These are phyloP conservation scores for Dendrostoma leiphaemia DNA, from an alignment of 2,329 filamentous ascomycete species.

Conservation along the genomic window DNA sequence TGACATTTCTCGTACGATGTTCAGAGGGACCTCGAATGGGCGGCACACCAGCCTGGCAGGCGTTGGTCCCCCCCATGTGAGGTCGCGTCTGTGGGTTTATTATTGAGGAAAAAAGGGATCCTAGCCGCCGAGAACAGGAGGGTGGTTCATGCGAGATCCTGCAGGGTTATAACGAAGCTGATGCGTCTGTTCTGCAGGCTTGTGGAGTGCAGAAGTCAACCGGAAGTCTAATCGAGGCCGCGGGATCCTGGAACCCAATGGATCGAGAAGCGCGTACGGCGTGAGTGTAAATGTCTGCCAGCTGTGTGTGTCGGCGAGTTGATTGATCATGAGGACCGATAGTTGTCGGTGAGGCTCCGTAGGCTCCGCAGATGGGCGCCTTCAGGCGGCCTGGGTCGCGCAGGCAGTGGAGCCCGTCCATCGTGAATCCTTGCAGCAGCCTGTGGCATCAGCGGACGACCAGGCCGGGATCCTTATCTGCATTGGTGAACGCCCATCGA, in stretches of 20 bases:
- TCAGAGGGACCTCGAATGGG: background rate
- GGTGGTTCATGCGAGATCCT: background rate
- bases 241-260: background rate
- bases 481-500: constrained; percentile 11
- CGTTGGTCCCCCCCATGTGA: too few species aligned
- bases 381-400: constrained; percentile 9
- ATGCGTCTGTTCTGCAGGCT: background rate
- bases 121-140: background rate
- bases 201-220: background rate
- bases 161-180: background rate
- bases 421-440: constrained; percentile 6
- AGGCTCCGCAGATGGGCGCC: constrained; percentile 10
- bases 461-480: constrained; percentile 13
- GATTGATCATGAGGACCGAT: constrained; percentile 15
- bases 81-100: too few species aligned
- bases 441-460: constrained; percentile 6
- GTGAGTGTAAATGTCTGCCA: constrained; percentile 3
- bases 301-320: background rate
- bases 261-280: constrained; percentile 8
- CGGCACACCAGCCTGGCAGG: background rate
- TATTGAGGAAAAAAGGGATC: background rate
- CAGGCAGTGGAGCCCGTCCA: constrained; percentile 11
- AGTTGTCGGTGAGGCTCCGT: constrained; percentile 19
- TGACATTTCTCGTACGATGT: background rate
- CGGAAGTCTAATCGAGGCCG: background rate